Base-by-base conservation (phyloP, 768 basidiomycete genomes). In the Trametes cubensis region DNA sequence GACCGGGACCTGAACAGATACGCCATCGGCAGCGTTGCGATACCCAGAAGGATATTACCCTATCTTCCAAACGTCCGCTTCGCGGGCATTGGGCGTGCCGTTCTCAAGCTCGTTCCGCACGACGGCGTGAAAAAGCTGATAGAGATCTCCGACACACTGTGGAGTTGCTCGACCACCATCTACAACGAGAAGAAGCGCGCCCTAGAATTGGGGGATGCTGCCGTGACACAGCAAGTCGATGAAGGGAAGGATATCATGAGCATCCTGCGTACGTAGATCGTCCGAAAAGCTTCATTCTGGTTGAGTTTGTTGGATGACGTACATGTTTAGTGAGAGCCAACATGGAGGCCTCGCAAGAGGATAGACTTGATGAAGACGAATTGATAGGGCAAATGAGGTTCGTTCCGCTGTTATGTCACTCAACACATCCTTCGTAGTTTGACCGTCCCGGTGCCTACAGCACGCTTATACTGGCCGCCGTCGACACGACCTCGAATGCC, bases 211-310 rank as follows among this genome's bases (percentile, higher is more conserved):
- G 70, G 65, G 20, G 51, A 75, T 14, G 72, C 72, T 18, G 68
- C 71, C 3, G 63, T 73, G 55, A 18, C 57, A 50, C 54, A 70
- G 59, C 61, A 72, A 63, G 62, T 73, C 61, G 53, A 64, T 41
- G 54, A 74, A 70, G 75, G 67, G 15, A 83, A 79, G 62, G 82
- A 84, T 70, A 77, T 85, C 26, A 82, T 83, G 60, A 82, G 79
- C 60, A 74, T 80, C 38, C 70, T 85, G 46, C 66, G 83, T 83
- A 63, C 66, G 81, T 55, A 3, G n/a, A n/a, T 5, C 34, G 8
- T 23, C 25, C n/a, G n/a, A 15, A n/a, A 38, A 13, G 3, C 4
- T 3, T n/a, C 4, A 25, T 23, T n/a, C 11, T 17, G 42, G 23
- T 34, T 46, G 21, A 13, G 1, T 7, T 34, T 4, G 2, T 34